Evolutionary conservation across 2,329 filamentous ascomycete genomes (phyloP), one percentile per base, ranked within the genome.

Genomic region (Aureobasidium leucospermi): DNA sequence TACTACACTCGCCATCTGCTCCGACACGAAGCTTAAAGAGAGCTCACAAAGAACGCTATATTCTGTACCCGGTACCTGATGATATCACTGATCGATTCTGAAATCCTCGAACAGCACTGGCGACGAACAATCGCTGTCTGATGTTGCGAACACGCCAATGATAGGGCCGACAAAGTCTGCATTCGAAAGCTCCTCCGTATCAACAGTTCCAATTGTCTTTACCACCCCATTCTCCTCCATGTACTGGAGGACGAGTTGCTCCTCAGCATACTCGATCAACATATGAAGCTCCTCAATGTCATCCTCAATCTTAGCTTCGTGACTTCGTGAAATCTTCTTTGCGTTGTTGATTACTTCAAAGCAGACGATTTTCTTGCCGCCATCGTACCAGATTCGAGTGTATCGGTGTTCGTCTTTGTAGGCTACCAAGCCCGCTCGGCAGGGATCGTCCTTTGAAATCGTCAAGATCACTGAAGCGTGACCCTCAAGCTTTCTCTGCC

Each of bases 351-450:
- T 29, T 6, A 45, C 29, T 15, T 45, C 39, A n/a, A 47, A 57
- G 31, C 42, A 31, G 16, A 57, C 31, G 1, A 2, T 3, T 15
- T 31, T 29, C 3, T 15, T 19, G n/a, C 31, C 39, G 7, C 31
- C 39, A 11, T 57, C 13, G 10, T 46, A 56, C 28, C 41, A 39
- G 13, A 46, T 38, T 2, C 53, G 41, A 4, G 42, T 19, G 32
- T 46, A 57, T 4, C 42, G 42, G 13, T 57, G 53, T 19, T 57
- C 53, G 19, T 57, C 53, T 15, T 57, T 57, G 32, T 57, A 57
- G 19, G 38, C 39, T 2, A 57, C 53, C 4, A 57, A 32, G 7
- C 53, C 53, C 29, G 41, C 53, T 8, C 53, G 31, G 28, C 7
- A 16, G 2, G 32, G 29, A 1, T 16, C 53, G 28, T 8, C 16